Evolutionary conservation across 345 rosid genomes (phyloP).

Genomic region (Lumnitzera racemosa): DNA sequence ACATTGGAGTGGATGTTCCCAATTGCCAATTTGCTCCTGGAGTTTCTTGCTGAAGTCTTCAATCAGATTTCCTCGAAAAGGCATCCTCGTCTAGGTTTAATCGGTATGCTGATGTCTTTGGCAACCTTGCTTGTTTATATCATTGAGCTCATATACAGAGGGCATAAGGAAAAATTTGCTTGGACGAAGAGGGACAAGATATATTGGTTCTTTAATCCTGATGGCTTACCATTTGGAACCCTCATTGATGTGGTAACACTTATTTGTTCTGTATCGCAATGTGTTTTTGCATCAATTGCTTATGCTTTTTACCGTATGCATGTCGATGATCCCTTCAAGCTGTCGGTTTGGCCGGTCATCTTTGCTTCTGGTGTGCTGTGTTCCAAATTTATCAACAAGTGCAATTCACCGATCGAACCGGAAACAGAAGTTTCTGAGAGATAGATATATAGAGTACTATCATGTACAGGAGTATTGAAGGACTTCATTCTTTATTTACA

Average conservation of each 20-base stretch:
- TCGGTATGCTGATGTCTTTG: constrained; percentile 12
- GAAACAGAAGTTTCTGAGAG: too few relatives aligned
- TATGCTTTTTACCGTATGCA: too few relatives aligned
- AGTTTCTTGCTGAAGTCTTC: constrained; percentile 11
- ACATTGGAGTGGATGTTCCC: constrained; percentile 3
- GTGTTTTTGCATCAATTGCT: too few relatives aligned
- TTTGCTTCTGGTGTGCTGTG: too few relatives aligned
- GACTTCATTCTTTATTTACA: background rate
- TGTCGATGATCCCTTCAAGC: too few relatives aligned
- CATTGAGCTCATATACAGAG: constrained; percentile 6
- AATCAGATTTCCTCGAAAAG: constrained; percentile 9
- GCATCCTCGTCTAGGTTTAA: constrained; percentile 1
- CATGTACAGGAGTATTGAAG: background rate
- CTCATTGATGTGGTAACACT: too few relatives aligned
- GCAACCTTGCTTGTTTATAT: constrained; percentile 5
- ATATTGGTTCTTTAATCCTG: too few relatives aligned
- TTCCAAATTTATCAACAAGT: too few relatives aligned
- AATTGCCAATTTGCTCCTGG: constrained; percentile 2
- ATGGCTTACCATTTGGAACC: too few relatives aligned
- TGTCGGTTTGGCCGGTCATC: too few relatives aligned
- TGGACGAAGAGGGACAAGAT: constrained; percentile 5
- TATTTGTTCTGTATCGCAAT: too few relatives aligned
- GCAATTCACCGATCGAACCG: too few relatives aligned
- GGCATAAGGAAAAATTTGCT: background rate
- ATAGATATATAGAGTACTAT: background rate